Conservation (phyloP, 2,329 filamentous ascomycete species). For the Cadophora sp. region DNA sequence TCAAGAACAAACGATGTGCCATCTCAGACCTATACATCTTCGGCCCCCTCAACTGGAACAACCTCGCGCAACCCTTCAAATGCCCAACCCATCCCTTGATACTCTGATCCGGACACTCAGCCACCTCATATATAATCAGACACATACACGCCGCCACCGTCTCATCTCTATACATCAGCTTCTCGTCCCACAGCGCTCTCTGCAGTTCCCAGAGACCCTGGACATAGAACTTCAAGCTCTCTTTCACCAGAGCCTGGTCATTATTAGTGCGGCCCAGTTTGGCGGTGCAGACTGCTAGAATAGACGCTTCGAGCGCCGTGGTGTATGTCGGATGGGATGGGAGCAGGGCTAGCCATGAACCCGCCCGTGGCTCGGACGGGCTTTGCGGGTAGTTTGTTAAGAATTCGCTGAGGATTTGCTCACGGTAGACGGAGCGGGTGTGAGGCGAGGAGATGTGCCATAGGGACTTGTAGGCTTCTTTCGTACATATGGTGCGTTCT, state of each 20-base stretch:
- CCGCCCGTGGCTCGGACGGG: background rate
- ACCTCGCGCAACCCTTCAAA: conserved; percentile 42
- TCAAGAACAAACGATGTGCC: conserved; percentile 45
- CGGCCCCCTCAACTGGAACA: conserved; percentile 45
- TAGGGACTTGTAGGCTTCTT: conserved; percentile 22
- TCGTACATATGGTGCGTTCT: conserved; percentile 20
- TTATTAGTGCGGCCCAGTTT: conserved; percentile 41
- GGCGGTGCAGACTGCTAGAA: conserved; percentile 42
- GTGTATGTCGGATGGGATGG: conserved; percentile 37
- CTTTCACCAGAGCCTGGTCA: conserved; percentile 38
- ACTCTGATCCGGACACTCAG: conserved; percentile 46
- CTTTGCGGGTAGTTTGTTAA: conserved; percentile 35
- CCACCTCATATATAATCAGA: conserved; percentile 45
- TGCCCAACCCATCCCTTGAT: conserved; percentile 44
- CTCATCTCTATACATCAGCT: conserved; percentile 45
- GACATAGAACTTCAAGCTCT: conserved; percentile 46
- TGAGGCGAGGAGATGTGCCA: conserved; percentile 22
- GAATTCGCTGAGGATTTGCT: conserved; percentile 43
- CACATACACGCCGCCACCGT: conserved; percentile 47
- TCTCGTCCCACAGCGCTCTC: conserved; percentile 43
- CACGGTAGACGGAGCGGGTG: conserved; percentile 33
- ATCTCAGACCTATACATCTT: conserved; percentile 43
- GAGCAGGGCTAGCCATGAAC: conserved; percentile 41
- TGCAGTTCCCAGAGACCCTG: conserved; percentile 46
- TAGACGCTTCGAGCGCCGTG: conserved; percentile 41